These are phyloP conservation scores for Kazachstania taianensis DNA, from an alignment of 805 yeast species.

Conservation along the genomic window DNA sequence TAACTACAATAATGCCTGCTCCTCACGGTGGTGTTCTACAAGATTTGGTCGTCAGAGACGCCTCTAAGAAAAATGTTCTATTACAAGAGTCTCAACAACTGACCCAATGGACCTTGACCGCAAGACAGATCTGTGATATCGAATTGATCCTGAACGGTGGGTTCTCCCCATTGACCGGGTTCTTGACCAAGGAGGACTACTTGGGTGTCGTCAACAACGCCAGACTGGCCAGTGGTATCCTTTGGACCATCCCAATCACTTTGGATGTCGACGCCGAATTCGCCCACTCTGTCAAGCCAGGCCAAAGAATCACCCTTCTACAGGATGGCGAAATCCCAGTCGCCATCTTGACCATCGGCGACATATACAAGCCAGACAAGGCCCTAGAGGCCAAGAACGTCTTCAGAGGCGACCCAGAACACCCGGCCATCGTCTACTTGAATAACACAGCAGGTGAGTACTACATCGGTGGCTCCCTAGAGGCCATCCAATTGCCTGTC, in stretches of 20 bases:
- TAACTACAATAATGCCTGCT: constrained; percentile 41
- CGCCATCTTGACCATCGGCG: constrained; percentile 73
- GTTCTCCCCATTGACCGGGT: constrained; percentile 72
- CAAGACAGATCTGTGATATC: constrained; percentile 85
- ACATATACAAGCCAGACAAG: constrained; percentile 77
- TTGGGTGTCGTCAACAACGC: constrained; percentile 52
- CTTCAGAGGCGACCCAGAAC: constrained; percentile 94
- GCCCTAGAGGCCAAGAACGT: constrained; percentile 70
- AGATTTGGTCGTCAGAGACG: constrained; percentile 79
- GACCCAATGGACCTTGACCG: constrained; percentile 44
- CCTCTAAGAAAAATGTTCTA: constrained; percentile 44
- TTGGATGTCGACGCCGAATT: constrained; percentile 56
- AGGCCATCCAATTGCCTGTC: constrained; percentile 73
- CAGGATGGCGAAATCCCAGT: constrained; percentile 74
- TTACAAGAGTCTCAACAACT: constrained; percentile 45
- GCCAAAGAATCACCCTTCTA: constrained; percentile 59
- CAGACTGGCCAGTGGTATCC: constrained; percentile 63
- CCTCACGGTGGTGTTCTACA: constrained; percentile 92
- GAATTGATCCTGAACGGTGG: constrained; percentile 91
- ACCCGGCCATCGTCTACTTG: constrained; percentile 79
- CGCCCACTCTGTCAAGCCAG: constrained; percentile 37
- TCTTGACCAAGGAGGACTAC: constrained; percentile 54
- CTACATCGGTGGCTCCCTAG: constrained; percentile 80
- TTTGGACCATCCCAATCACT: constrained; percentile 91
- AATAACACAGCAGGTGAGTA: constrained; percentile 65